Percentiles rank a stretch among this genome's conserved stretches.
Evolutionary conservation across 2,329 filamentous ascomycete species (phyloP).

Genomic region (Diaporthe velutina): DNA sequence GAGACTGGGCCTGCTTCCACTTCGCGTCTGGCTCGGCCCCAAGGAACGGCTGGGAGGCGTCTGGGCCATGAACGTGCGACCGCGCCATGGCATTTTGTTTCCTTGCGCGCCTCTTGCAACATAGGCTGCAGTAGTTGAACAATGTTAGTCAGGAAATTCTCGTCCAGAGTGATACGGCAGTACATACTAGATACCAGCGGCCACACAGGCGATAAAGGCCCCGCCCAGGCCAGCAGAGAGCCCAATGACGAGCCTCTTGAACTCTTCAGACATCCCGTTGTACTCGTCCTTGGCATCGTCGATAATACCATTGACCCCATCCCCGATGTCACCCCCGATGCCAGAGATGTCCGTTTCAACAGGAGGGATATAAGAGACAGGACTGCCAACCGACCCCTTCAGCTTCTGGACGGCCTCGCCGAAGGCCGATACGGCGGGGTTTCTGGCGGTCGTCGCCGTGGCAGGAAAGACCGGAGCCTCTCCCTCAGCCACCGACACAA

Average conservation of each 20-base stretch:
- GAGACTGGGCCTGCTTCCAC: constrained; percentile 15
- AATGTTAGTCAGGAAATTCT: background rate
- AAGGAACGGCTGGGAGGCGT: constrained; percentile 24
- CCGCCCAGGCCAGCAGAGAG: constrained; percentile 36
- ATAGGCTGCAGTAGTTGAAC: background rate
- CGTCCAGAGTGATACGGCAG: background rate
- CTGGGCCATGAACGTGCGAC: background rate
- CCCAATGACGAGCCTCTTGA: constrained; percentile 38
- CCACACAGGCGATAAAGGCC: constrained; percentile 6
- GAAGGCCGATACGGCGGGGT: constrained; percentile 54
- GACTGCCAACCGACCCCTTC: constrained; percentile 34
- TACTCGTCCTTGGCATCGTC: constrained; percentile 10
- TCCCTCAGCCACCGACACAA: constrained; percentile 56
- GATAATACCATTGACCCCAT: background rate
- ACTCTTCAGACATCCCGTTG: constrained; percentile 24
- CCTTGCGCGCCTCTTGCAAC: constrained; percentile 15
- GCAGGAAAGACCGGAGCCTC: constrained; percentile 55
- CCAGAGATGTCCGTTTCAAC: background rate
- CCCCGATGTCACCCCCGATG: background rate
- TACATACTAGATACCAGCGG: constrained; percentile 22
- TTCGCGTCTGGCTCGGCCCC: background rate
- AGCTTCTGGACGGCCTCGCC: constrained; percentile 51
- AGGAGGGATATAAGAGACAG: constrained; percentile 33
- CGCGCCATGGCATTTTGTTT: background rate
- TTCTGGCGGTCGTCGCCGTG: constrained; percentile 48